phyloP scores from a whole-genome alignment of 345 rosid species.

The Eucalyptus marginata region DNA sequence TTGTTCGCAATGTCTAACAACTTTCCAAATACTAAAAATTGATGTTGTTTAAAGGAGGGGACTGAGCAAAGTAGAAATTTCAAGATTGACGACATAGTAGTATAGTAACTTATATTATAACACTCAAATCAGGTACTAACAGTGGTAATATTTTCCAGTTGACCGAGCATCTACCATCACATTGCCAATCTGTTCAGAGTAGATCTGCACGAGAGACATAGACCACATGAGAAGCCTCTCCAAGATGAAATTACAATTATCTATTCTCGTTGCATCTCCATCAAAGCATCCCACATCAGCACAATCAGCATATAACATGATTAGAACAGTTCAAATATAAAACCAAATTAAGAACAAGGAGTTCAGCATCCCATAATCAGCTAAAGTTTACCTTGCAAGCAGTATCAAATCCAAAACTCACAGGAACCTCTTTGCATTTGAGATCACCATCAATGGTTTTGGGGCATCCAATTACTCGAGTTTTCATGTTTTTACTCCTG shows the following conservation, averaged over 20 bases:
- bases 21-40: not conserved
- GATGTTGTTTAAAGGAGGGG: not conserved
- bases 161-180: constrained; percentile 99
- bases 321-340: not conserved
- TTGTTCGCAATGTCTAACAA: not conserved
- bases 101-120: not conserved
- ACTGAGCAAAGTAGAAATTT: not conserved
- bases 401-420: constrained; percentile 99
- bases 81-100: not conserved
- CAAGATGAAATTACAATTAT: not conserved
- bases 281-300: not conserved
- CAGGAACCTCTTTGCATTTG: constrained; percentile 95
- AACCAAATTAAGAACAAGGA: not conserved
- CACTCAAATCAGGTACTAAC: constrained; percentile 33
- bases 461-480: constrained; percentile 94
- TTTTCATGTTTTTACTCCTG: constrained; percentile 79
- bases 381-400: constrained; percentile 81
- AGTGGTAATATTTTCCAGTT: constrained; percentile 95
- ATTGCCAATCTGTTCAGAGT: constrained; percentile 97
- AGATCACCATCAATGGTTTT: constrained; percentile 99
- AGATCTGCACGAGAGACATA: constrained; percentile 42
- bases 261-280: not conserved
- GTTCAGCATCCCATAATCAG: not conserved
- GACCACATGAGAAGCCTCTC: not conserved
- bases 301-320: not conserved